Evolutionary conservation across 257 asterid genomes (phyloP).

Genomic region (Solanum pinnatisectum): DNA sequence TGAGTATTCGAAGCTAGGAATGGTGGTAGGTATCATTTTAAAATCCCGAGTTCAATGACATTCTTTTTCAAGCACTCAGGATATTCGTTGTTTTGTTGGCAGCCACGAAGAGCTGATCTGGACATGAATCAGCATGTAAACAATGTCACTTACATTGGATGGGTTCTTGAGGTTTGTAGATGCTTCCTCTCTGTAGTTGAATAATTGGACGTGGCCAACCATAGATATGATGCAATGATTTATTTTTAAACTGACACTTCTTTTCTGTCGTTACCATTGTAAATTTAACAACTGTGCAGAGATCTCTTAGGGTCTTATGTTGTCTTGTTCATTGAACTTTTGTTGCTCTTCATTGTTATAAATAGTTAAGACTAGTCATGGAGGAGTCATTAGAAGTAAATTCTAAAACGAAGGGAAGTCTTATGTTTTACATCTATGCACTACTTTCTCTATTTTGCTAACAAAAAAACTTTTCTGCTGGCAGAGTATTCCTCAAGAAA

Average conservation of each 20-base stretch:
- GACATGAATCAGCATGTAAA: slow-evolving; percentile 10
- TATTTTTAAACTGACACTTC: neutral
- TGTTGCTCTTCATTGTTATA: neutral
- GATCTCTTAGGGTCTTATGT: neutral
- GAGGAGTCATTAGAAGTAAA: neutral
- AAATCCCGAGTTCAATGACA: neutral
- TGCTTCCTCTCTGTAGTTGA: neutral
- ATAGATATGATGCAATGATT: neutral
- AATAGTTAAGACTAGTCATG: neutral
- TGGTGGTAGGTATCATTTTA: slow-evolving; percentile 45
- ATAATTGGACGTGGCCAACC: neutral
- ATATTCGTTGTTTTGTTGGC: neutral
- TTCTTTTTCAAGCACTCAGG: neutral
- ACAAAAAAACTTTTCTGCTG: neutral
- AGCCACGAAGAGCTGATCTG: slow-evolving; percentile 8
- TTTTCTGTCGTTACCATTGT: neutral
- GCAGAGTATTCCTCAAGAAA: slow-evolving; percentile 92
- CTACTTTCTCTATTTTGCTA: neutral
- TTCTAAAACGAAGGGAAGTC: neutral
- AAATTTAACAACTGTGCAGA: neutral
- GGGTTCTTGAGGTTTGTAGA: slow-evolving; percentile 7
- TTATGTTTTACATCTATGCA: neutral
- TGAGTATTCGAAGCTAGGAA: slow-evolving; percentile 42
- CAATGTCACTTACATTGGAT: slow-evolving; percentile 9
- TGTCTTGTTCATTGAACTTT: neutral